A percentile compares a stretch with the other conserved stretches of the same genome.
Conservation (phyloP, 176 grass and related monocot genomes). For the Poa annua region DNA sequence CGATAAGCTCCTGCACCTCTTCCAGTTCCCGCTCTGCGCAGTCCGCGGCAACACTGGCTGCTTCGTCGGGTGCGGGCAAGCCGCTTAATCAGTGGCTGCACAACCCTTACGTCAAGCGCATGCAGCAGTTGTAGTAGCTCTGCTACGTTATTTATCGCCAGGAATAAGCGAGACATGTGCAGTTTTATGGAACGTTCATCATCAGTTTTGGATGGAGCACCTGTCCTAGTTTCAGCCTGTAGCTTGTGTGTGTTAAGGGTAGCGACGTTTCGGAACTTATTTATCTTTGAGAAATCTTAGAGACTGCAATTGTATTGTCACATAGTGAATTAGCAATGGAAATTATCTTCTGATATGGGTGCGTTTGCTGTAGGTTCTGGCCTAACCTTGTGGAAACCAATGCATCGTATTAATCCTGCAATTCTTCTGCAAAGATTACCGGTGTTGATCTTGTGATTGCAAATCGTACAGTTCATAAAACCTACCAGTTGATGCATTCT, state of each 20-base stretch:
- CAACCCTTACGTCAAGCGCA: conserved; percentile 88
- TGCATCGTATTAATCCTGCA: neutral
- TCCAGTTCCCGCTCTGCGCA: conserved; percentile 70
- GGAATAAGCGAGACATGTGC: conserved; percentile 40
- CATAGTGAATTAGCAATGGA: conserved; percentile 12
- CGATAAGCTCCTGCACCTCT: conserved; percentile 76
- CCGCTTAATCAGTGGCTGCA: conserved; percentile 82
- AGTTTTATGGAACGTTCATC: conserved; percentile 59
- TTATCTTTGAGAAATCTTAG: conserved; percentile 11
- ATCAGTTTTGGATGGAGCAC: conserved; percentile 31
- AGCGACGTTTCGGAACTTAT: conserved; percentile 31
- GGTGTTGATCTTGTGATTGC: no score
- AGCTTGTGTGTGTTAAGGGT: conserved; percentile 22
- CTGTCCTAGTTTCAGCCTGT: conserved; percentile 22
- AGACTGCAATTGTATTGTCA: neutral
- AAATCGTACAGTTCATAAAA: no score
- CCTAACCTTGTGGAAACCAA: neutral
- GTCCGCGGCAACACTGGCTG: conserved; percentile 74
- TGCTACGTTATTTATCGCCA: neutral
- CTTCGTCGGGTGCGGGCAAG: conserved; percentile 82
- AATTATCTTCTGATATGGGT: neutral
- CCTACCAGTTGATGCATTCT: no score
- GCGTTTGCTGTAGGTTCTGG: neutral
- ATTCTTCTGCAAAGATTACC: neutral
- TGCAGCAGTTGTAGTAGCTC: conserved; percentile 51